These are phyloP conservation scores for Stephania japonica DNA, from an alignment of 164 flowering plant genomes.

Conservation along the genomic window DNA sequence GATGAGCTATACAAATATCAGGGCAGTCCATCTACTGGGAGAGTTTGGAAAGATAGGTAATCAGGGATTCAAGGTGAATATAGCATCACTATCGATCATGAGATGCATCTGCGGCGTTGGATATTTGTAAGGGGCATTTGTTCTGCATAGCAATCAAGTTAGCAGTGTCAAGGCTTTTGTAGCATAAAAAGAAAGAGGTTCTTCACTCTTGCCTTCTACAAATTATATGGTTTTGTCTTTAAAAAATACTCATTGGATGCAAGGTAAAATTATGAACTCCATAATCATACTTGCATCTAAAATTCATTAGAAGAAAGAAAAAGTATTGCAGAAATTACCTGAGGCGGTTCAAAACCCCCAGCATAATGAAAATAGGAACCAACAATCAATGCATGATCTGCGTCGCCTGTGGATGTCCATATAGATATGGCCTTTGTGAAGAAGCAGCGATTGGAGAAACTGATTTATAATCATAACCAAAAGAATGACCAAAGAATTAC, in stretches of 20 bases:
- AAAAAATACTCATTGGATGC: not conserved
- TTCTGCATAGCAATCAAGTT: too few species aligned
- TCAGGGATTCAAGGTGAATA: not conserved
- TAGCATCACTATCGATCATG: not conserved
- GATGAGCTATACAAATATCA: too few species aligned
- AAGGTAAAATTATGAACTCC: not conserved
- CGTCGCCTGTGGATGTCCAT: conserved; percentile 95
- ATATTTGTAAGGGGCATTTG: not conserved
- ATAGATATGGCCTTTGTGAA: conserved; percentile 95
- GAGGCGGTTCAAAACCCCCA: conserved; percentile 92
- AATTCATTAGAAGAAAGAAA: not conserved
- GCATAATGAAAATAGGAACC: conserved; percentile 94
- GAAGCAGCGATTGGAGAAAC: conserved; percentile 96
- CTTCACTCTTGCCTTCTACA: not conserved
- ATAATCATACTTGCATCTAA: not conserved
- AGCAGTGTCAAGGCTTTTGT: not conserved
- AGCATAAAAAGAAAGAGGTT: not conserved
- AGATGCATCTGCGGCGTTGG: not conserved
- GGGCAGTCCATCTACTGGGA: not conserved
- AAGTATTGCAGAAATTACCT: conserved; percentile 32
- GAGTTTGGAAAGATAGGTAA: not conserved
- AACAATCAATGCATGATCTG: conserved; percentile 82
- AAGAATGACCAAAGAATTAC: conserved; percentile 2
- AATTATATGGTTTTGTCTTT: not conserved
- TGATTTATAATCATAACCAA: conserved; percentile 19